Base-by-base conservation (phyloP, 495 filamentous ascomycete genomes). In the Penicillium paradoxum region DNA sequence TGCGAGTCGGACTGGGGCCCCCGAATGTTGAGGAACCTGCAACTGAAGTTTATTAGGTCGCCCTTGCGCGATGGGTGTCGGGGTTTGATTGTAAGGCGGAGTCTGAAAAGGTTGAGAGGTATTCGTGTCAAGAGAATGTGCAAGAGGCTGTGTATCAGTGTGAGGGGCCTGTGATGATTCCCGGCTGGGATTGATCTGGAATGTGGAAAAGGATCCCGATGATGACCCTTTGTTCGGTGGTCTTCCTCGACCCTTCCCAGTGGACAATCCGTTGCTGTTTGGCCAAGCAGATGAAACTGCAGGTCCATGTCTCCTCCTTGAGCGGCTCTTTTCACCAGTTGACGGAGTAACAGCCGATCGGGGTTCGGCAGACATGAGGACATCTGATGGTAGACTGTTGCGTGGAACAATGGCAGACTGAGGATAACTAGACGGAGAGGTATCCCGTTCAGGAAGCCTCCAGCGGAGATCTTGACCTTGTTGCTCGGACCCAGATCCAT, bases 261-360 rank as follows among this genome's bases (percentile, higher is more conserved):
- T 82, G 2, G 83, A 72, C 19, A 82, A 76, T 25, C 80, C 79
- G 4, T 80, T 83, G 39, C 79, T 83, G 47, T 80, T 87, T 17
- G 88, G 82, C 93, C 93, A 98, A 11, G 93, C 93, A 21, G 92
- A 96, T 6, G 93, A 98, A 2, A 98, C 91, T 2, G 88, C 90
- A 0, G 93, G 91, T 0, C 92, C 92, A 64, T 96, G 90, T n/a
- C 90, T 82, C 43, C 89, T 75, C 22, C 84, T 78, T 10, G 79
- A 64, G 34, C 83, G 79, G n/a, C 70, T 53, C 56, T 83, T 83
- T 13, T 74, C 71, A 2, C 68, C 58, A 2, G 77, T 65, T 6
- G 75, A 79, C 22, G 85, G 83, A 24, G 84, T 87, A 30, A 87
- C 76, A 0, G 87, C 85, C 1, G 89, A 89, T 18, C 80, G 82